These are phyloP conservation scores for Xylariaceae sp. DNA, from an alignment of 2,329 filamentous ascomycete species.

Conservation along the genomic window DNA sequence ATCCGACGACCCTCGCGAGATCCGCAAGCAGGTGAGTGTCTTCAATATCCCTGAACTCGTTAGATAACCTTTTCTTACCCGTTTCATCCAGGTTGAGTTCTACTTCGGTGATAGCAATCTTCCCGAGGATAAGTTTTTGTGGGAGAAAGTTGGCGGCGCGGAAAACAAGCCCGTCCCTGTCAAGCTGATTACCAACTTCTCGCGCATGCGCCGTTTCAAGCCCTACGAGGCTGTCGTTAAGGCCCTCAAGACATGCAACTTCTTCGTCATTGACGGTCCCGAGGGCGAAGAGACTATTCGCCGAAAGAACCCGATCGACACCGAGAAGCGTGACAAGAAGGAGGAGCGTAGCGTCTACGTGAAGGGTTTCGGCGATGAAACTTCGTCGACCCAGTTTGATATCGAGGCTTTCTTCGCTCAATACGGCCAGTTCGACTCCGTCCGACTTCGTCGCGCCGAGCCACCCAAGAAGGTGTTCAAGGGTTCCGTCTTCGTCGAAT, in stretches of 20 bases:
- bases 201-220: constrained; percentile 93
- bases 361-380: constrained; percentile 88
- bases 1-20: constrained; percentile 71
- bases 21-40: constrained; percentile 70
- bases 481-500: constrained; percentile 94
- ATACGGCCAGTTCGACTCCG: constrained; percentile 71
- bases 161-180: constrained; percentile 78
- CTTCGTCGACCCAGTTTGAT: constrained; percentile 81
- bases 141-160: constrained; percentile 68
- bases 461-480: constrained; percentile 68
- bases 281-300: constrained; percentile 66
- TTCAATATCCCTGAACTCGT: neutral
- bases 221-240: constrained; percentile 77
- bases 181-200: constrained; percentile 76
- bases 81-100: constrained; percentile 41
- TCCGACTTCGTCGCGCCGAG: constrained; percentile 76
- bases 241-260: constrained; percentile 71
- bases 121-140: constrained; percentile 80
- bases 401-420: constrained; percentile 86
- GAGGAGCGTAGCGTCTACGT: constrained; percentile 78
- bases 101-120: constrained; percentile 55
- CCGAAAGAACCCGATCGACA: constrained; percentile 68
- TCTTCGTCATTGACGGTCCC: constrained; percentile 68
- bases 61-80: neutral
- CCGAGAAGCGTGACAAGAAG: constrained; percentile 55